Conservation (phyloP, 495 filamentous ascomycete genomes). For the Viridothelium virens region DNA sequence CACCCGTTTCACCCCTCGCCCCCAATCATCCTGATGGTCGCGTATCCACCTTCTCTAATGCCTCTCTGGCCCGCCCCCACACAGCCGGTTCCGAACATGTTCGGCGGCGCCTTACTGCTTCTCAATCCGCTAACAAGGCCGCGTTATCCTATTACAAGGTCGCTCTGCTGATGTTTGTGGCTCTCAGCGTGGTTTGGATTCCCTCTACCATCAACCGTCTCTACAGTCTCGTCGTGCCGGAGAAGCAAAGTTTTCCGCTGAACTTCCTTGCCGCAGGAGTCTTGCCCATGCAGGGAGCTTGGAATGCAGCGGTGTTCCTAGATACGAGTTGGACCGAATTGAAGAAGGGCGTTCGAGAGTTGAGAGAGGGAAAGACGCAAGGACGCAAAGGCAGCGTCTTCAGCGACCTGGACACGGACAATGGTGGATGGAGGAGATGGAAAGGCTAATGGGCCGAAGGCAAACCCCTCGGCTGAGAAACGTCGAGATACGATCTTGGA, state of each 20-base stretch:
- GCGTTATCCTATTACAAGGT: slow-evolving; percentile 78
- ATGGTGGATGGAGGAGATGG: background rate
- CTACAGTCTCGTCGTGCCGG: slow-evolving; percentile 54
- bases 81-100: slow-evolving; percentile 23
- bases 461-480: background rate
- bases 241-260: slow-evolving; percentile 49
- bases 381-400: background rate
- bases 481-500: background rate
- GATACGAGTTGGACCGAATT: slow-evolving; percentile 43
- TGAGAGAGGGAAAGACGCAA: background rate
- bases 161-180: slow-evolving; percentile 77
- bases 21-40: slow-evolving; percentile 22
- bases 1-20: background rate
- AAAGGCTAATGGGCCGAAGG: background rate
- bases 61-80: slow-evolving; percentile 26
- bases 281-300: slow-evolving; percentile 77
- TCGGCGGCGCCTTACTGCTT: background rate
- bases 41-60: slow-evolving; percentile 12
- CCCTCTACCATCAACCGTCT: slow-evolving; percentile 75
- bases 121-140: slow-evolving; percentile 31
- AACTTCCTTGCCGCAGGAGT: slow-evolving; percentile 67
- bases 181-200: slow-evolving; percentile 75
- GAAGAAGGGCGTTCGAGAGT: background rate
- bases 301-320: slow-evolving; percentile 76
- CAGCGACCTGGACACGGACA: background rate